phyloP scores from a whole-genome alignment of 768 basidiomycete genomes.

The Suillus cothurnatus region DNA sequence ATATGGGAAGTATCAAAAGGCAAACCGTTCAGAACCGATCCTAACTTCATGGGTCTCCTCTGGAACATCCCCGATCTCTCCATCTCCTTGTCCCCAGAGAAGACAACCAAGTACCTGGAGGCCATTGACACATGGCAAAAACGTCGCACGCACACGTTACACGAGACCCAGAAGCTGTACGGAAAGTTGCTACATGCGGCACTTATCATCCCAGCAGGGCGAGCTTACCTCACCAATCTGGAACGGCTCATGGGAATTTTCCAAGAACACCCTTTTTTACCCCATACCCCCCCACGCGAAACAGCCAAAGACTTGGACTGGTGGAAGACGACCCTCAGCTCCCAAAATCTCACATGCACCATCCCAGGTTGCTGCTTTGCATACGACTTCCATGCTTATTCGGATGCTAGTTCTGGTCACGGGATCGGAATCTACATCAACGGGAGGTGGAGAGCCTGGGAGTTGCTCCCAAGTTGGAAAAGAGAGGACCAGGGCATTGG shows the following conservation, averaged over 20 bases:
- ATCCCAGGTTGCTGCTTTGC: conserved; percentile 32
- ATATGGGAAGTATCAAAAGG: too few species aligned
- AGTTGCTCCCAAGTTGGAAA: too few species aligned
- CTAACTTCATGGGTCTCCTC: too few species aligned
- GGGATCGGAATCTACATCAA: conserved; percentile 34
- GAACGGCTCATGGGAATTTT: too few species aligned
- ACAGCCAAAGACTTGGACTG: conserved; percentile 35
- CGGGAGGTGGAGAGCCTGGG: conserved; percentile 16
- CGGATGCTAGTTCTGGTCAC: conserved; percentile 40
- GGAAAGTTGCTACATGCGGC: conserved; percentile 43
- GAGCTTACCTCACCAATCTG: conserved; percentile 47
- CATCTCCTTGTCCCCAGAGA: too few species aligned
- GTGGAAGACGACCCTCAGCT: conserved; percentile 32
- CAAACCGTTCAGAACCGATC: too few species aligned
- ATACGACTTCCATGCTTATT: conserved; percentile 38
- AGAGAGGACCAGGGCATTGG: conserved; percentile 37
- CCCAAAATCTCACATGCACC: neutral
- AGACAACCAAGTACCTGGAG: too few species aligned
- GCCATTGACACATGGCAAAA: too few species aligned
- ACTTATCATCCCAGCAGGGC: conserved; percentile 32
- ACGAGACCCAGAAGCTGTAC: conserved; percentile 37
- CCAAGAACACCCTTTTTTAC: too few species aligned
- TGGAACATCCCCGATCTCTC: too few species aligned
- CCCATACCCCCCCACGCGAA: conserved; percentile 19
- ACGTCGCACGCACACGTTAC: too few species aligned